A percentile compares a stretch with the other conserved stretches of the same genome.
Evolutionary conservation across 768 basidiomycete species (phyloP).

Genomic region (Naematelia encephala): DNA sequence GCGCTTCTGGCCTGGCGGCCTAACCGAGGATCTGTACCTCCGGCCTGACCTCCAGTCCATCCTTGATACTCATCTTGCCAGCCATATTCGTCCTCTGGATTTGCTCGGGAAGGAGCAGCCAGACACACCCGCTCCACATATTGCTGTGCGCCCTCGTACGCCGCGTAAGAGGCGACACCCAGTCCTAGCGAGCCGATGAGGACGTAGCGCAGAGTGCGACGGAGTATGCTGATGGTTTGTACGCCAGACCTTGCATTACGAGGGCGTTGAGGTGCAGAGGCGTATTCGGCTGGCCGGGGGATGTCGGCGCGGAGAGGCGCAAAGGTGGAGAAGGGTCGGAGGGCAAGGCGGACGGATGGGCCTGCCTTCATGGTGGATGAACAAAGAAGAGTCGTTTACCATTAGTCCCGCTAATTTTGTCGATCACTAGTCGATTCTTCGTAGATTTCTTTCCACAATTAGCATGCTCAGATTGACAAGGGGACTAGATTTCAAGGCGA

Average conservation of each 20-base stretch:
- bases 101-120: conserved; percentile 22
- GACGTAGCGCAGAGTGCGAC: neutral
- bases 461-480: too few relatives aligned
- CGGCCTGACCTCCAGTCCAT: conserved; percentile 41
- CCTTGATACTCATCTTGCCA: conserved; percentile 41
- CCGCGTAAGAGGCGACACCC: conserved; percentile 12
- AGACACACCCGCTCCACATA: conserved; percentile 31
- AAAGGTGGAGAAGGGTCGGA: neutral
- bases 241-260: neutral
- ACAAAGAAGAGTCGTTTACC: neutral
- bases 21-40: conserved; percentile 41
- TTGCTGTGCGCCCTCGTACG: conserved; percentile 30
- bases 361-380: neutral
- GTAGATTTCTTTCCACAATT: too few relatives aligned
- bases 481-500: too few relatives aligned
- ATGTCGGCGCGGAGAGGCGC: neutral
- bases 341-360: neutral
- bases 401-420: neutral
- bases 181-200: conserved; percentile 2
- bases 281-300: neutral
- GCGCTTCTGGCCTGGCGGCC: conserved; percentile 44
- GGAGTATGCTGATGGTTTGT: neutral
- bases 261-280: neutral
- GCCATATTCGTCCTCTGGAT: conserved; percentile 26
- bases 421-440: too few relatives aligned